These are phyloP conservation scores for Penicillium expansum DNA, from an alignment of 2,329 filamentous ascomycete genomes.

Conservation along the genomic window DNA sequence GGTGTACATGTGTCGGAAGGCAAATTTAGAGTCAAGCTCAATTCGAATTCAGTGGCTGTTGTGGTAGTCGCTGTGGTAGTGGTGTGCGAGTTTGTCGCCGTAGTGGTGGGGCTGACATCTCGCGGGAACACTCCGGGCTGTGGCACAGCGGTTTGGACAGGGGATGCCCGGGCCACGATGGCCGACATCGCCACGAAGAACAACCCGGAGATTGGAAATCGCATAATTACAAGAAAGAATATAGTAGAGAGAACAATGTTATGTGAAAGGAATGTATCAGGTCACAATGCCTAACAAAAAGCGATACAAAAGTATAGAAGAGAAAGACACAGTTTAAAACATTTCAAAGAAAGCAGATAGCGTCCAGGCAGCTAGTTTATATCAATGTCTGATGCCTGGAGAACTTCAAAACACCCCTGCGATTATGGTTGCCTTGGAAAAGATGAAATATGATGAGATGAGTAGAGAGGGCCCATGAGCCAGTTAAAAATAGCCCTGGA, in stretches of 20 bases:
- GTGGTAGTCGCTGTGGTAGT: constrained; percentile 2
- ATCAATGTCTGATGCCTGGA: neutral
- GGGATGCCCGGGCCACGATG: neutral
- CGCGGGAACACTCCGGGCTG: neutral
- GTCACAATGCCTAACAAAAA: neutral
- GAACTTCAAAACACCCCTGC: neutral
- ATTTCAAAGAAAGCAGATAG: neutral
- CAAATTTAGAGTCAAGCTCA: neutral
- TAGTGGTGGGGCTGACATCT: neutral
- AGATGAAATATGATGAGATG: neutral
- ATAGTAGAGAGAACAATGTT: neutral
- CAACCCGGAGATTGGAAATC: neutral
- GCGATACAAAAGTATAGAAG: neutral
- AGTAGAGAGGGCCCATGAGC: neutral
- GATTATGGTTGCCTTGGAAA: neutral
- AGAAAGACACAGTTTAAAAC: neutral
- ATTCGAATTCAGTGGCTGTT: neutral
- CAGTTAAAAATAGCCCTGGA: constrained; percentile 4
- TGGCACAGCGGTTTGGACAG: neutral
- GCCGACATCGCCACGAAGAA: neutral
- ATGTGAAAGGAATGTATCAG: neutral
- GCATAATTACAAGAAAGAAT: neutral
- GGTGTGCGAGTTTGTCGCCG: neutral
- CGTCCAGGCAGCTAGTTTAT: neutral
- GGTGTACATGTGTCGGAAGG: constrained; percentile 18